These are phyloP conservation scores for Penicillium dipodomyicola DNA, from an alignment of 495 filamentous ascomycete genomes.

Conservation along the genomic window DNA sequence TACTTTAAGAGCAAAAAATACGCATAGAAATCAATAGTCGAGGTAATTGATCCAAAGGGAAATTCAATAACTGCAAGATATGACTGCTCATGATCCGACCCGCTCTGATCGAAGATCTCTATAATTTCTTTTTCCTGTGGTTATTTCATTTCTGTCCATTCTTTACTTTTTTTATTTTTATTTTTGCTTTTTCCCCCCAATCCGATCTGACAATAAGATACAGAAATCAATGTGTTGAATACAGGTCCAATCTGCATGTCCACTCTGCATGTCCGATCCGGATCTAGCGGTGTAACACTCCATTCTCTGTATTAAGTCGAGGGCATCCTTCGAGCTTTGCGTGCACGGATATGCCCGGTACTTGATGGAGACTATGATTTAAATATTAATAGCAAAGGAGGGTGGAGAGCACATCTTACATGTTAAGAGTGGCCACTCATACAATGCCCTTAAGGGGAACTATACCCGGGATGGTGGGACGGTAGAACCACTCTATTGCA, in stretches of 20 bases:
- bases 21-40: conserved; percentile 18
- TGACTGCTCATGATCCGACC: conserved; percentile 19
- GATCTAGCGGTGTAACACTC: conserved; percentile 33
- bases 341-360: conserved; percentile 16
- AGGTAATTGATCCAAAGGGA: conserved; percentile 11
- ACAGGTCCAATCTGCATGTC: conserved; percentile 12
- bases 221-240: conserved; percentile 27
- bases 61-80: conserved; percentile 8
- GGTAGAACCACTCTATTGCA: conserved; percentile 20
- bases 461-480: conserved; percentile 26
- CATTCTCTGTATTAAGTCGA: conserved; percentile 2
- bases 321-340: conserved; percentile 14
- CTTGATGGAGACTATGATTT: not conserved
- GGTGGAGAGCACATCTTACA: not conserved
- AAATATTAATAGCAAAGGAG: not conserved
- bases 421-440: not conserved
- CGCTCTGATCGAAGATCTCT: conserved; percentile 19
- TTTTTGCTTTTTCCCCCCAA: not conserved
- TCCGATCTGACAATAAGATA: conserved; percentile 6
- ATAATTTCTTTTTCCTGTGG: not conserved
- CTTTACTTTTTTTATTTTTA: conserved; percentile 10
- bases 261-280: conserved; percentile 16
- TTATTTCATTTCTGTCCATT: not conserved
- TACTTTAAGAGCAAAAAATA: not conserved
- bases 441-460: conserved; percentile 14